phyloP scores from a whole-genome alignment of 768 basidiomycete genomes.

The Tephrocybe rancida region DNA sequence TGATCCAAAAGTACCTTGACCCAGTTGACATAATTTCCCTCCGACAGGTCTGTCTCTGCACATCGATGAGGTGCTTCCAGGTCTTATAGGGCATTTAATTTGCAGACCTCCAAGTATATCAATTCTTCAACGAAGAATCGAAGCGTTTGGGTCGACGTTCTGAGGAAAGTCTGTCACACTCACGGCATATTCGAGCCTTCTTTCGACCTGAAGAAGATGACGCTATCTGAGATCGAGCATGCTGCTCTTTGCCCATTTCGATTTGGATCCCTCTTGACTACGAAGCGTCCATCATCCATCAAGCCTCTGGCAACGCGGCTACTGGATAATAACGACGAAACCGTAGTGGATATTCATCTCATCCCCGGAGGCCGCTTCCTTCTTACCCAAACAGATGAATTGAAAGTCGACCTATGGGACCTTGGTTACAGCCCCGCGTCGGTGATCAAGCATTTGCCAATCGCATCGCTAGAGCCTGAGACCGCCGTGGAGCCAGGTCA shows the following conservation, averaged over 20 bases:
- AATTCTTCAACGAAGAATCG: not conserved
- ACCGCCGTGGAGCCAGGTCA: too few relatives aligned
- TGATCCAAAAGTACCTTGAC: not conserved
- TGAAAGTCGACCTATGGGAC: constrained; percentile 10
- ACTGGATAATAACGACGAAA: not conserved
- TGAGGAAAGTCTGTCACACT: not conserved
- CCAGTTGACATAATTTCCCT: not conserved
- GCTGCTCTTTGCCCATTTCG: not conserved
- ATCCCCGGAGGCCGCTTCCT: constrained; percentile 16
- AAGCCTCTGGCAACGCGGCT: not conserved
- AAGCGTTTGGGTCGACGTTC: not conserved
- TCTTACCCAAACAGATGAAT: not conserved
- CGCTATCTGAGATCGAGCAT: constrained; percentile 4
- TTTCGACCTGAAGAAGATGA: constrained; percentile 5
- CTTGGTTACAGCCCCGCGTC: constrained; percentile 4
- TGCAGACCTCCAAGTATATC: not conserved
- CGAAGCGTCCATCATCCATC: not conserved
- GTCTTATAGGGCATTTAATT: not conserved
- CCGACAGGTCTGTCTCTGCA: not conserved
- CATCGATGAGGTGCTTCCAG: not conserved
- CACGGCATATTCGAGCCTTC: constrained; percentile 8
- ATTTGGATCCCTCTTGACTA: not conserved
- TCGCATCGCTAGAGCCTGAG: not conserved
- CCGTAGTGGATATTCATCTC: not conserved
- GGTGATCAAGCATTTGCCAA: not conserved